Base-by-base conservation (phyloP, 257 asterid genomes). In the Asclepias syriaca region DNA sequence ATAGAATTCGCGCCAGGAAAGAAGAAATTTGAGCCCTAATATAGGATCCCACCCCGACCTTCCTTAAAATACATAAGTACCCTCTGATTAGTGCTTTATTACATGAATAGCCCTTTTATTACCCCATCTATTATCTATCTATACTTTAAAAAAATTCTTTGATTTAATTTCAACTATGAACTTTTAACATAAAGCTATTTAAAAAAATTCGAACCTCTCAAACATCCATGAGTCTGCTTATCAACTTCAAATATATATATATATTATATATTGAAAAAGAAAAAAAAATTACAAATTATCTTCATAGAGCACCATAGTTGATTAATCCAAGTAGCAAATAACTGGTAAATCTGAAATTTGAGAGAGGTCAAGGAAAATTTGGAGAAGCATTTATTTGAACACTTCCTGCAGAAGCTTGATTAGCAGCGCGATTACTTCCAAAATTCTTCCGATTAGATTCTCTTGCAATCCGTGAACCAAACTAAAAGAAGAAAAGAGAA, bases 391-490 rank as follows among this genome's bases (percentile, higher is more conserved):
- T 9, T 79, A 91, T 89, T 32, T 77, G 90, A 49, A 82, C 96
- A 77, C 96, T 93, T 71, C 98, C 98, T 12, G 97, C 98, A 73
- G 96, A 86, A 67, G 94, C 97, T 77, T 89, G 97, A 81, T 93
- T 93, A 67, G 97, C 98, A 37, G 98, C 97, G 74, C 97, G 90
- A 72, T 90, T 93, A 77, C 97, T 93, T 82, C 98, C 98, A 32
- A 93, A 93, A 57, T 84, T 89, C 72, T 86, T 91, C 87, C 84
- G 78, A 78, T 93, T 93, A 43, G 98, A 93, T 78, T 93, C 98
- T 74, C 98, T 87, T 0, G 98, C 98, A 32, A 93, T 88, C 72
- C 98, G 87, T 5, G 97, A 85, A 34, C 98, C 98, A 72, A 93
- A 91, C 97, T 93, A 86, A 68, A 73, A 74, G 7, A 65, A 19